A percentile compares a stretch with the other conserved stretches of the same genome.
These are phyloP conservation scores for Bocquillonia castaneifolia DNA, from an alignment of 441 rosid species.

Conservation along the genomic window DNA sequence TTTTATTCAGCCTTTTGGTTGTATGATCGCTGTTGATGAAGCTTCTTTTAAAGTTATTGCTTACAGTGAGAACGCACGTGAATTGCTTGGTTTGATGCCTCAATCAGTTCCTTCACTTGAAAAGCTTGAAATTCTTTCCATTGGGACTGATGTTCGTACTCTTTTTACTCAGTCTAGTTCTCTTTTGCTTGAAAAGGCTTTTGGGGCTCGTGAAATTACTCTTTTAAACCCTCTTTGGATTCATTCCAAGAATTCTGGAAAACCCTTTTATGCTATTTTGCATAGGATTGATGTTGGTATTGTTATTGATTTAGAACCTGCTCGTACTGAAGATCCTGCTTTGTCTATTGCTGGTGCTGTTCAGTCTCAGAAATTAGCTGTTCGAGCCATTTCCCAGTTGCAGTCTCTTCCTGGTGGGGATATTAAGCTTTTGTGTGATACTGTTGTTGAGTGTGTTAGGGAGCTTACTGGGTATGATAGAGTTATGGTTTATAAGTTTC, in stretches of 20 bases:
- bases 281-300: slow-evolving; percentile 93
- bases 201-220: slow-evolving; percentile 81
- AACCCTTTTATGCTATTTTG: slow-evolving; percentile 79
- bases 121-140: slow-evolving; percentile 50
- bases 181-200: slow-evolving; percentile 65
- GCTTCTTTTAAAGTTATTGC: slow-evolving; percentile 55
- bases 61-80: slow-evolving; percentile 78
- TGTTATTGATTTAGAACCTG: slow-evolving; percentile 93
- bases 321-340: slow-evolving; percentile 92
- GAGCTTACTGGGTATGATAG: slow-evolving; percentile 85
- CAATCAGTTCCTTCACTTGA: slow-evolving; percentile 83
- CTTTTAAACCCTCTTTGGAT: slow-evolving; percentile 80
- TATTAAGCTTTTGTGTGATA: slow-evolving; percentile 73
- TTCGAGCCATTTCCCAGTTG: slow-evolving; percentile 75
- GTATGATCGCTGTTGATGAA: slow-evolving; percentile 80
- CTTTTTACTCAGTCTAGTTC: slow-evolving; percentile 59
- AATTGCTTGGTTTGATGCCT: slow-evolving; percentile 67
- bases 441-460: slow-evolving; percentile 77
- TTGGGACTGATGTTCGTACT: slow-evolving; percentile 68
- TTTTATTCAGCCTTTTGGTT: slow-evolving; percentile 80
- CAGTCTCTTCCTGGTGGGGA: slow-evolving; percentile 95
- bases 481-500: slow-evolving; percentile 94
- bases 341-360: slow-evolving; percentile 93
- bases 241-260: slow-evolving; percentile 73
- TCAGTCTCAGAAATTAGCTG: slow-evolving; percentile 89